phyloP scores from a whole-genome alignment of 1,284 basidiomycete genomes.

The Ceratobasidium sp. region DNA sequence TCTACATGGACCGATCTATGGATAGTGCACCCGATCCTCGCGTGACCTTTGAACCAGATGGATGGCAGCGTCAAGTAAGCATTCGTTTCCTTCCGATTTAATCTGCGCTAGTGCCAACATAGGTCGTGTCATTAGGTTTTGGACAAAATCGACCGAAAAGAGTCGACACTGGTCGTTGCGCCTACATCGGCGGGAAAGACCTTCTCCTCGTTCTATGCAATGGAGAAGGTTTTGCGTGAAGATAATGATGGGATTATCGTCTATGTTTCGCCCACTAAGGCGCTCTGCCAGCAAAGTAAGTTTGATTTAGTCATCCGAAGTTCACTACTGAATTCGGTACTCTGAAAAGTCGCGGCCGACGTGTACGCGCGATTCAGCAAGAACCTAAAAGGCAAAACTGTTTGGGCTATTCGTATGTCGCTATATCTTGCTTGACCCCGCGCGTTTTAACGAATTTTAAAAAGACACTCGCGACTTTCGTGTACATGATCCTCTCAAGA shows the following conservation, averaged over 20 bases:
- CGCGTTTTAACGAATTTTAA: neutral
- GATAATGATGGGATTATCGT: constrained; percentile 70
- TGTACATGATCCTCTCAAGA: constrained; percentile 66
- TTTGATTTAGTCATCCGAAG: neutral
- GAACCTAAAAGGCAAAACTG: constrained; percentile 59
- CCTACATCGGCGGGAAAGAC: constrained; percentile 59
- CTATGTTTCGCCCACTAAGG: constrained; percentile 70
- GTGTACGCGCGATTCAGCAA: constrained; percentile 73
- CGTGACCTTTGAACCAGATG: constrained; percentile 69
- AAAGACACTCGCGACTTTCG: constrained; percentile 67
- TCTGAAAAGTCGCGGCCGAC: constrained; percentile 62
- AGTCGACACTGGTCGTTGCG: constrained; percentile 68
- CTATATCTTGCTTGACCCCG: neutral
- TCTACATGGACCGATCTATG: constrained; percentile 74
- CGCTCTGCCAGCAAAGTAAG: constrained; percentile 60
- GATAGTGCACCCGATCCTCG: constrained; percentile 64
- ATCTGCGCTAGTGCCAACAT: neutral
- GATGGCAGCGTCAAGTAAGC: constrained; percentile 67
- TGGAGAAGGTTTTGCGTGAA: constrained; percentile 67
- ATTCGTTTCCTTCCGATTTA: neutral
- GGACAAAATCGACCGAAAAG: constrained; percentile 64
- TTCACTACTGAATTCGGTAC: neutral
- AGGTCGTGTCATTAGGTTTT: constrained; percentile 49
- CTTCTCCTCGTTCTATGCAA: constrained; percentile 76
- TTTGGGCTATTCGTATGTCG: constrained; percentile 62